Base-by-base conservation (phyloP, 2,329 filamentous ascomycete genomes). In the Ophiostoma sp. region DNA sequence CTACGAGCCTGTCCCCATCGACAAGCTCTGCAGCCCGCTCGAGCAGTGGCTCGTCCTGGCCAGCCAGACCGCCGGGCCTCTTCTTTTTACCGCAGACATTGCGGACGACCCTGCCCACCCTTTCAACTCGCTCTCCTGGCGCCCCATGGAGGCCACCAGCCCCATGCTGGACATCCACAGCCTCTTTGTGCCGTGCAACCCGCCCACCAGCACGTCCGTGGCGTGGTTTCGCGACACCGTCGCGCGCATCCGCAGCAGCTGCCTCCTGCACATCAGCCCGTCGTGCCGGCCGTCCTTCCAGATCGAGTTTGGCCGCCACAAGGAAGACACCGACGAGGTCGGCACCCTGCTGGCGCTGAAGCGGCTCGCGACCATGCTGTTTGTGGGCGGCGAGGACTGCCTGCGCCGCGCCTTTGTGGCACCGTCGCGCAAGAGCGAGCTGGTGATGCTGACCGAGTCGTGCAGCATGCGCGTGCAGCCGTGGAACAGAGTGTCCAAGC, bases 371-470 rank as follows among this genome's bases (percentile, higher is more conserved):
- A 64, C 60, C 5, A 35, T 35, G 27, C 31, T 64, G 6, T 64
- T 35, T 10, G 4, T 64, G 10, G 60, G 60, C 31, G 60, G 31
- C 31, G 60, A 64, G 60, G 60, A 64, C 15, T 10, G 5, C 1
- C 33, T 64, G 60, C 31, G 27, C 60, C 27, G 31, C 7, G 60
- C 60, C 33, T n/a, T 64, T 64, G 33, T 64, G 27, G 17, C 31
- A 7, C 31, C 60, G 17, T 4, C 20, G 15, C 60, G 60, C 60
- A 35, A 35, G 60, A n/a, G 15, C 31, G 17, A 36, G 15, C 33
- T 64, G 60, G 31, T 31, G 13, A 35, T 64, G 60, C 60, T 64
- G 2, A 36, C 33, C 15, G 60, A 64, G 60, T 64, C 60, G 60
- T 35, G 27, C 60, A 64, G 8, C 31, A 15, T 64, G 60, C 60